phyloP scores from a whole-genome alignment of 768 basidiomycete species.

The Serendipita sp. region DNA sequence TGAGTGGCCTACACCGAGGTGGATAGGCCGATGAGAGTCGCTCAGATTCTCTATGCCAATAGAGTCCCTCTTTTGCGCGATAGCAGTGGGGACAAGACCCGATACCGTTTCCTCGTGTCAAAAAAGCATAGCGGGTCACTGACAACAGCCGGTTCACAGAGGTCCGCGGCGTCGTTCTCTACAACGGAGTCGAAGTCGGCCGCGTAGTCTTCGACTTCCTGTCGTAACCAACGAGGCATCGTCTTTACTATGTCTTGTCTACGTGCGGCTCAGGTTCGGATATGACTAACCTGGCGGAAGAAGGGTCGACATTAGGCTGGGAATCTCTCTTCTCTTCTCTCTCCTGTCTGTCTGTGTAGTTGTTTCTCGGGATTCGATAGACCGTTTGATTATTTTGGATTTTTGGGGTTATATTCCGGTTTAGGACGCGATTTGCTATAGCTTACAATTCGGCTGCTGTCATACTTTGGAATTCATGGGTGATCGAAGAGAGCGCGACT shows the following conservation, averaged over 20 bases:
- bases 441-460: no score
- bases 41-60: no score
- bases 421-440: no score
- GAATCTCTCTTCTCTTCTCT: no score
- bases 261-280: background rate
- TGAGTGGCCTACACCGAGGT: background rate
- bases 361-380: no score
- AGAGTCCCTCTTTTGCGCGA: background rate
- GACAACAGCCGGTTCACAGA: slow-evolving; percentile 23
- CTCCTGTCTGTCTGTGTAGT: no score
- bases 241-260: no score
- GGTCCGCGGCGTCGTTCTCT: slow-evolving; percentile 64
- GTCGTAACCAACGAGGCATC: slow-evolving; percentile 6
- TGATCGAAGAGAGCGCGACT: no score
- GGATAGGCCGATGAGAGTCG: background rate
- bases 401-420: no score
- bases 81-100: background rate
- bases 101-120: background rate
- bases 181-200: slow-evolving; percentile 67
- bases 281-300: background rate
- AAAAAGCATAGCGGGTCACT: background rate
- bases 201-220: slow-evolving; percentile 48
- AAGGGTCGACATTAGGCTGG: no score
- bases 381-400: no score
- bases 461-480: no score